These are phyloP conservation scores for Neofusicoccum cordaticola DNA, from an alignment of 2,329 filamentous ascomycete species.

Conservation along the genomic window DNA sequence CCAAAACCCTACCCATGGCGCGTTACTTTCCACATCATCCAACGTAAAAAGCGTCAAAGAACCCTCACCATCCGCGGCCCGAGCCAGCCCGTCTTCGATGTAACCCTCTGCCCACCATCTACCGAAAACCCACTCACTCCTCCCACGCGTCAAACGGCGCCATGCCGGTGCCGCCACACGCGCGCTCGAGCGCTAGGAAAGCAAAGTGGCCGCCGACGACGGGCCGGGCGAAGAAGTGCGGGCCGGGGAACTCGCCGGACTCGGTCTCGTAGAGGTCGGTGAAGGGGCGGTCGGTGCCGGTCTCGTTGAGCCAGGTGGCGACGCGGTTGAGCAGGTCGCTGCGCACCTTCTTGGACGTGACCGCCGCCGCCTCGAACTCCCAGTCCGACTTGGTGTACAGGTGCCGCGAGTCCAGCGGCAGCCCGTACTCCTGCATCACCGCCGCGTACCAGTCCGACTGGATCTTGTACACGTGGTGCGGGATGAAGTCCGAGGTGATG, in stretches of 20 bases:
- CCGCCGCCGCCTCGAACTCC: constrained; percentile 84
- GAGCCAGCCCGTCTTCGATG: too few species aligned
- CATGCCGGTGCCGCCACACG: constrained; percentile 60
- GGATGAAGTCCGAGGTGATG: constrained; percentile 60
- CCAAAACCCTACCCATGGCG: neutral
- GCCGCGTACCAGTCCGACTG: constrained; percentile 79
- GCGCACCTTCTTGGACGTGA: constrained; percentile 66
- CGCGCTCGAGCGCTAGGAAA: constrained; percentile 73
- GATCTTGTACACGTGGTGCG: constrained; percentile 70
- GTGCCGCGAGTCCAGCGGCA: constrained; percentile 79
- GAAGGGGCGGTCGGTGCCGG: constrained; percentile 68
- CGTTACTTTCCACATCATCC: too few species aligned
- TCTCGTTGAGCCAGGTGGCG: constrained; percentile 81
- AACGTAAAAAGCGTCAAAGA: too few species aligned
- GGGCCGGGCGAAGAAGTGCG: constrained; percentile 75
- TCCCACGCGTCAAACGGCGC: neutral
- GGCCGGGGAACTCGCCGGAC: constrained; percentile 71
- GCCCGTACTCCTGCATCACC: constrained; percentile 76
- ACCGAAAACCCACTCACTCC: neutral
- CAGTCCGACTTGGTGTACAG: constrained; percentile 87
- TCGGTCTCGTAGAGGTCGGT: constrained; percentile 84
- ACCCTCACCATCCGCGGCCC: too few species aligned
- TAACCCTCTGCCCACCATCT: too few species aligned
- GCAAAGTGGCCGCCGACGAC: constrained; percentile 86
- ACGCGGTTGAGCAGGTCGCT: constrained; percentile 71